phyloP scores from a whole-genome alignment of 352 stramenopile genomes.

The Halophytophthora batemanensis region DNA sequence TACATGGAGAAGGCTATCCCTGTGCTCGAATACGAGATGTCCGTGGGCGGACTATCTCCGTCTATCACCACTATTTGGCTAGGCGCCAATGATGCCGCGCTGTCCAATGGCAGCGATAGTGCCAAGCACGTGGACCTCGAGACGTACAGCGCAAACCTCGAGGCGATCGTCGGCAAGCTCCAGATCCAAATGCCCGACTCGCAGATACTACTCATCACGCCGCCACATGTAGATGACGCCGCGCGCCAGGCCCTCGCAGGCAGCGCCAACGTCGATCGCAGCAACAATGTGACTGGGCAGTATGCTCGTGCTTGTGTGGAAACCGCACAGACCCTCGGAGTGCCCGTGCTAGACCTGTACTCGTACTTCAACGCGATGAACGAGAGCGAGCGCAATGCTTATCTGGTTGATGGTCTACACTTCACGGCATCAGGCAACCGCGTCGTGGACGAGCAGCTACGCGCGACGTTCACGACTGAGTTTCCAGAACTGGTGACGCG shows the following conservation, averaged over 20 bases:
- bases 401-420: conserved; percentile 36
- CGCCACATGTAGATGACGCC: conserved; percentile 23
- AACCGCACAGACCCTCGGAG: conserved; percentile 9
- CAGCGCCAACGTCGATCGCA: conserved; percentile 19
- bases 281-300: conserved; percentile 16
- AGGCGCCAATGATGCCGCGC: conserved; percentile 46
- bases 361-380: conserved; percentile 28
- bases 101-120: conserved; percentile 9
- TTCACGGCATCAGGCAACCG: conserved; percentile 29
- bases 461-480: too few relatives aligned
- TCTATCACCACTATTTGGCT: conserved; percentile 38
- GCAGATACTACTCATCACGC: conserved; percentile 32
- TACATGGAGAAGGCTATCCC: too few relatives aligned
- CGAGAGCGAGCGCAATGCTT: conserved; percentile 15
- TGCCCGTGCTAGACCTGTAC: conserved; percentile 28
- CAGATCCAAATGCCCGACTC: conserved; percentile 4
- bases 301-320: conserved; percentile 32
- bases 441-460: conserved; percentile 14
- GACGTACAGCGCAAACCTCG: conserved; percentile 32
- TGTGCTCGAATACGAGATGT: too few relatives aligned
- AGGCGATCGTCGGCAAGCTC: conserved; percentile 12
- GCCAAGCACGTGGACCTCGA: conserved; percentile 31
- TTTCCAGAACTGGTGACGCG: too few relatives aligned
- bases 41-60: conserved; percentile 3
- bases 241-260: neutral